These are phyloP conservation scores for Wallacemonas rigidus DNA, from an alignment of 208 protist genomes.

Conservation along the genomic window DNA sequence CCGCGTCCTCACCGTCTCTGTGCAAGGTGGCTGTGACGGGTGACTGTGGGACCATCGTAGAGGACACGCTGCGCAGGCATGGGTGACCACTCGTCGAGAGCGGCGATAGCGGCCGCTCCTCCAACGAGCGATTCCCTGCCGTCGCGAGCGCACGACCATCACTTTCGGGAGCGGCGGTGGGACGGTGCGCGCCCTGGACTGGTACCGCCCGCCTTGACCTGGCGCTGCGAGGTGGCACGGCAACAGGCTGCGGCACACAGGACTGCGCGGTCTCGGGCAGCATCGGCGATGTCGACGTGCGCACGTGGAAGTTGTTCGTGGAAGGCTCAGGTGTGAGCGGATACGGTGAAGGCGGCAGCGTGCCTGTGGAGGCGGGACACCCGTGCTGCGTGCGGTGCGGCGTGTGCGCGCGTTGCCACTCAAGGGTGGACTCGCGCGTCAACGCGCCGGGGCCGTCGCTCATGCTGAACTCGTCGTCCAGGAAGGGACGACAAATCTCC, in stretches of 20 bases:
- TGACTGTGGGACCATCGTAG: neutral
- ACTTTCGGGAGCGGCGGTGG: too few species aligned
- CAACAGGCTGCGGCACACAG: too few species aligned
- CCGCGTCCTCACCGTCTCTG: neutral
- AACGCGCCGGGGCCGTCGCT: neutral
- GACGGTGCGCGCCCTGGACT: too few species aligned
- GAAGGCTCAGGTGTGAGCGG: neutral
- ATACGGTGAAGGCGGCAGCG: neutral
- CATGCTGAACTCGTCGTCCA: neutral
- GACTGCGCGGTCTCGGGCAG: neutral
- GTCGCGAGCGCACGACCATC: too few species aligned
- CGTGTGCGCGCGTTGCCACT: neutral
- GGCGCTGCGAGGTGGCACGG: too few species aligned
- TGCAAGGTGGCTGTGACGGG: neutral
- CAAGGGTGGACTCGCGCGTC: neutral
- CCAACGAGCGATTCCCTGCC: neutral
- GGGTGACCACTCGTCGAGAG: neutral
- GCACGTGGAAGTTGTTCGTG: neutral
- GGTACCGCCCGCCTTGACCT: too few species aligned
- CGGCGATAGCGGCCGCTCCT: neutral
- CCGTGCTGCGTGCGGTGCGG: neutral
- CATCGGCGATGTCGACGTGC: neutral
- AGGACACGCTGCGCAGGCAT: neutral
- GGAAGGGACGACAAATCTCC: neutral
- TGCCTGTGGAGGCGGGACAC: constrained; percentile 1